A percentile compares a stretch with the other conserved stretches of the same genome.
phyloP scores from a whole-genome alignment of 2,329 filamentous ascomycete species.

The Kalmusia sp. region DNA sequence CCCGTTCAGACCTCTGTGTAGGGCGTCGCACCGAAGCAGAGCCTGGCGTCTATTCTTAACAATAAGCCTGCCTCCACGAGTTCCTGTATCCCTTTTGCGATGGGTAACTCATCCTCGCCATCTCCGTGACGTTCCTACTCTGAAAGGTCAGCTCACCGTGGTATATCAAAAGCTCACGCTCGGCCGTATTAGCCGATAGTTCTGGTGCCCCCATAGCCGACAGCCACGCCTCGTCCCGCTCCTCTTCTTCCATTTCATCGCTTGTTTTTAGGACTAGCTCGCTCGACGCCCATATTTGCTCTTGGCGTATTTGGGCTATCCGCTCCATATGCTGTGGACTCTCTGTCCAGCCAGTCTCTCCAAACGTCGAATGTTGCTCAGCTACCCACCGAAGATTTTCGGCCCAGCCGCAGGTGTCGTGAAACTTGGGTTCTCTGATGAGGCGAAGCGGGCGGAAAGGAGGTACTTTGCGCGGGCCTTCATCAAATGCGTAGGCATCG shows the following conservation, averaged over 20 bases:
- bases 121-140: no score
- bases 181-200: no score
- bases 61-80: no score
- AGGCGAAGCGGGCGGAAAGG: conserved; percentile 27
- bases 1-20: no score
- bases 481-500: conserved; percentile 19
- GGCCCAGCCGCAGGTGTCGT: conserved; percentile 30
- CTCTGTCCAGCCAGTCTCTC: conserved; percentile 27
- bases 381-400: conserved; percentile 33
- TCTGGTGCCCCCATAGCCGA: background rate
- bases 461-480: conserved; percentile 20
- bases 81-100: no score
- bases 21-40: background rate
- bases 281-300: conserved; percentile 28
- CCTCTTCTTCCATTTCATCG: background rate
- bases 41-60: no score
- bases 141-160: no score
- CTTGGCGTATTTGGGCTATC: conserved; percentile 22
- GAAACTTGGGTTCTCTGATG: conserved; percentile 15
- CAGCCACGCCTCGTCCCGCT: background rate
- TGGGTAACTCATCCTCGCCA: no score
- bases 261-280: conserved; percentile 11
- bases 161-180: no score
- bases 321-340: conserved; percentile 31
- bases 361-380: conserved; percentile 21